Evolutionary conservation across 192 early-diverging fungal genomes (phyloP).

Genomic region (Radiomyces spectabilis): DNA sequence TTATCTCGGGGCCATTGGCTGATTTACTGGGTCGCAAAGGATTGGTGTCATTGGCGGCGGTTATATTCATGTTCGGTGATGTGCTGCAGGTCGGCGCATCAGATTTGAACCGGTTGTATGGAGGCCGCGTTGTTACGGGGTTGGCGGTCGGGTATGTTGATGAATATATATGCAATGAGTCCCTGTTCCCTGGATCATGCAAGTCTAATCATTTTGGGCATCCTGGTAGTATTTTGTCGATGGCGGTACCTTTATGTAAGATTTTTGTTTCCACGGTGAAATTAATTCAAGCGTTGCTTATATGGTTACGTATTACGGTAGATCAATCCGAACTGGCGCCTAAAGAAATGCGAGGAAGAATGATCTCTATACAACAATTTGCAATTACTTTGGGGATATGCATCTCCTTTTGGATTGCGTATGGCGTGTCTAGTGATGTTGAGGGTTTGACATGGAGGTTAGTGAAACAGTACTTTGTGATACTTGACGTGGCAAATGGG

Average conservation of each 20-base stretch:
- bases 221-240: conserved; percentile 34
- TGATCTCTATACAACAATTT: conserved; percentile 82
- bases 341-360: conserved; percentile 70
- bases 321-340: conserved; percentile 77
- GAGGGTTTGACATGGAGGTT: conserved; percentile 21
- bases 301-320: neutral
- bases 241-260: conserved; percentile 48
- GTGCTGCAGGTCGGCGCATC: conserved; percentile 44
- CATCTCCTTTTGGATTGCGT: conserved; percentile 40
- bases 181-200: conserved; percentile 34
- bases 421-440: conserved; percentile 4
- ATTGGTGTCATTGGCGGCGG: conserved; percentile 35
- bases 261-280: neutral
- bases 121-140: conserved; percentile 46
- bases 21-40: conserved; percentile 36
- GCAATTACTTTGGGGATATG: conserved; percentile 81
- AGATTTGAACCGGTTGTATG: conserved; percentile 35
- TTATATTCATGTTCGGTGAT: conserved; percentile 46
- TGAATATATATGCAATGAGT: conserved; percentile 32
- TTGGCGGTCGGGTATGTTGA: conserved; percentile 38
- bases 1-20: conserved; percentile 56
- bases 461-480: neutral
- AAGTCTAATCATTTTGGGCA: conserved; percentile 1
- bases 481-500: no score
- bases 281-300: neutral